Base-by-base conservation (phyloP, 2,329 filamentous ascomycete genomes). In the Dissoconium aciculare region DNA sequence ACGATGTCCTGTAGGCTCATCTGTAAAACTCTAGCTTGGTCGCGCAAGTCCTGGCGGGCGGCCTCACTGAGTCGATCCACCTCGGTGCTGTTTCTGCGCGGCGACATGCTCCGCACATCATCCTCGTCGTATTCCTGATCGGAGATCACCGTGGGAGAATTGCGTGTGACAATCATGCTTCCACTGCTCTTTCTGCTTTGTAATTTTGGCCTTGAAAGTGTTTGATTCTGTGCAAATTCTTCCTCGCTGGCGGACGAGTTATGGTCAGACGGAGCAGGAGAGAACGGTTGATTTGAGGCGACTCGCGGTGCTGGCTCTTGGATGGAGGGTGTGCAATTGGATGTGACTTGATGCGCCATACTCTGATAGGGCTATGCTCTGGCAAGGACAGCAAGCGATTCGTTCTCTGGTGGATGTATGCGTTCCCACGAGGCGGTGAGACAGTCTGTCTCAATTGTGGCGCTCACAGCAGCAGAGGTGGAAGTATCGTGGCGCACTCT, bases 61-160 rank as follows among this genome's bases (percentile, higher is more conserved):
- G 87, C 81, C 47, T 80, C 75, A 45, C 84, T 79, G 54, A 95
- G 69, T 51, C 75, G 77, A 56, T 93, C 81, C 32, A 94, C 71
- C 52, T 95, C 87, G 50, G 89, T 83, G 47, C 78, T 91, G 41
- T 83, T 93, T 47, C 87, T 66, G 44, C 87, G 67, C 2, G 87
- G 87, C 53, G 85, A 94, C 87, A 98, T 95, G 38, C 83, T 80
- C 48, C 87, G 67, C 38, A 89, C 85, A 54, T 94, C 85, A 53
- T 14, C 84, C 78, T 81, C 69, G 39, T 78, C 70, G 23, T 74
- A 66, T 34, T 79, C 73, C 33, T 73, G 58, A 38, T 79, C 77
- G 32, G 80, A 71, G 33, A 74, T 70, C 4, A 69, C 71, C 42
- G 68, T 76, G 19, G 46, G 40, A 9, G 41, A 39, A n/a, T 47